These are phyloP conservation scores for Pseudocercospora fijiensis DNA, from an alignment of 2,329 filamentous ascomycete genomes.

Conservation along the genomic window DNA sequence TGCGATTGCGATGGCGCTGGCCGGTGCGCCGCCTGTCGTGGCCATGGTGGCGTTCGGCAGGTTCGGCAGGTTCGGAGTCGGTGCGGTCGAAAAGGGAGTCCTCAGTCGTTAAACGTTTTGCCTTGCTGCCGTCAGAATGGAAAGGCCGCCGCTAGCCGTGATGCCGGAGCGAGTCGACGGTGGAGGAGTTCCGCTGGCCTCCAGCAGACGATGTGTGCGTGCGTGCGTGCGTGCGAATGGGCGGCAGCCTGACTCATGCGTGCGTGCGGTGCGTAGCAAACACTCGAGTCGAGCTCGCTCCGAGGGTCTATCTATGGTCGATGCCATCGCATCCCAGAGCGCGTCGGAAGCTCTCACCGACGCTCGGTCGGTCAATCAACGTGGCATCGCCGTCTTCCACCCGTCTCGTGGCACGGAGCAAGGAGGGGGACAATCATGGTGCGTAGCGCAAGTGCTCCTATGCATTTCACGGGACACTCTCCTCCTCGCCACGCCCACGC, in stretches of 20 bases:
- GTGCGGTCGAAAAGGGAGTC: neutral
- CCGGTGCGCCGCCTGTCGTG: neutral
- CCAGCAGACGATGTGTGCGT: neutral
- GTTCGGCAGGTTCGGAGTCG: neutral
- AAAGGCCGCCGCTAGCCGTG: neutral
- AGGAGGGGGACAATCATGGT: conserved; percentile 5
- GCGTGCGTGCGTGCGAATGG: neutral
- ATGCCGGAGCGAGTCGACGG: neutral
- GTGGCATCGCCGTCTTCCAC: neutral
- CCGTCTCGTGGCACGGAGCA: neutral
- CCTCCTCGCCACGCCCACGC: neutral
- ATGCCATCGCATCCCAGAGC: neutral
- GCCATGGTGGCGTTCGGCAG: neutral
- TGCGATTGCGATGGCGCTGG: conserved; percentile 23
- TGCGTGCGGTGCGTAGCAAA: neutral
- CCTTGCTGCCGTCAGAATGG: neutral
- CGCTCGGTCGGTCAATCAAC: neutral
- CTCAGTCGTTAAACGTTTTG: too few species aligned
- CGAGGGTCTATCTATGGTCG: neutral
- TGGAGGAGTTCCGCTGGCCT: neutral
- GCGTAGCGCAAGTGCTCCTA: conserved; percentile 2
- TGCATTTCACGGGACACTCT: neutral
- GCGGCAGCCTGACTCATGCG: neutral
- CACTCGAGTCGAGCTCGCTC: neutral
- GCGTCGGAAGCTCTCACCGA: neutral